phyloP scores from a whole-genome alignment of 176 grass and related monocot genomes.

The Lolium perenne region DNA sequence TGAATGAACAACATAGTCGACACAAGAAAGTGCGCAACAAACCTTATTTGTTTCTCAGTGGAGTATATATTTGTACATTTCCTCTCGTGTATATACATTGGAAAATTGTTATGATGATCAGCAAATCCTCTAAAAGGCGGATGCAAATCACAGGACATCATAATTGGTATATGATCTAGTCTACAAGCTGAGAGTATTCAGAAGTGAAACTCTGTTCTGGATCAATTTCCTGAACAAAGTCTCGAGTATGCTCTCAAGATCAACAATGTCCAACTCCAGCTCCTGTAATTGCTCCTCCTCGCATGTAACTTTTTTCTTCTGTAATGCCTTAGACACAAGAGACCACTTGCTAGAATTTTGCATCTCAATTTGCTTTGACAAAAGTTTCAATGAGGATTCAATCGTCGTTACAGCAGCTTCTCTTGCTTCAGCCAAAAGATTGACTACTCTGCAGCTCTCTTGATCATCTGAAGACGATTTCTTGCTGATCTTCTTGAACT shows the following conservation, averaged over 20 bases:
- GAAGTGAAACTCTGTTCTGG: conserved; percentile 66
- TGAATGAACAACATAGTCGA: not conserved
- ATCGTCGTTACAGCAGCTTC: conserved; percentile 44
- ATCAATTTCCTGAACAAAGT: conserved; percentile 56
- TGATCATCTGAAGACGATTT: conserved; percentile 31
- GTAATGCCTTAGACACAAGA: conserved; percentile 52
- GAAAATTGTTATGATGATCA: too few species aligned
- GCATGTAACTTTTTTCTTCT: conserved; percentile 49
- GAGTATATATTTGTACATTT: conserved; percentile 42
- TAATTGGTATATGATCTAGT: too few species aligned
- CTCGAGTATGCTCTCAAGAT: conserved; percentile 48
- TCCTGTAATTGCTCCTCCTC: conserved; percentile 46
- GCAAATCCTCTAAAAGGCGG: too few species aligned
- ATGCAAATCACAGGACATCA: too few species aligned
- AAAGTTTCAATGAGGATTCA: conserved; percentile 23
- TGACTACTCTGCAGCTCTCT: conserved; percentile 38
- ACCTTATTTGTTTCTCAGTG: conserved; percentile 1
- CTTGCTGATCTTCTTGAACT: conserved; percentile 52
- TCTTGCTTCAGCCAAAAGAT: conserved; percentile 51
- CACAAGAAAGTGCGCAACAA: conserved; percentile 20
- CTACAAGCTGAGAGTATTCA: conserved; percentile 51
- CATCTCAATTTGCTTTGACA: conserved; percentile 30
- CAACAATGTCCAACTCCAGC: conserved; percentile 47
- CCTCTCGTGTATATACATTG: conserved; percentile 7
- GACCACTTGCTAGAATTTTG: conserved; percentile 49